A percentile compares a stretch with the other conserved stretches of the same genome.
These are phyloP conservation scores for Phytophthora idaei DNA, from an alignment of 352 stramenopile genomes.

Conservation along the genomic window DNA sequence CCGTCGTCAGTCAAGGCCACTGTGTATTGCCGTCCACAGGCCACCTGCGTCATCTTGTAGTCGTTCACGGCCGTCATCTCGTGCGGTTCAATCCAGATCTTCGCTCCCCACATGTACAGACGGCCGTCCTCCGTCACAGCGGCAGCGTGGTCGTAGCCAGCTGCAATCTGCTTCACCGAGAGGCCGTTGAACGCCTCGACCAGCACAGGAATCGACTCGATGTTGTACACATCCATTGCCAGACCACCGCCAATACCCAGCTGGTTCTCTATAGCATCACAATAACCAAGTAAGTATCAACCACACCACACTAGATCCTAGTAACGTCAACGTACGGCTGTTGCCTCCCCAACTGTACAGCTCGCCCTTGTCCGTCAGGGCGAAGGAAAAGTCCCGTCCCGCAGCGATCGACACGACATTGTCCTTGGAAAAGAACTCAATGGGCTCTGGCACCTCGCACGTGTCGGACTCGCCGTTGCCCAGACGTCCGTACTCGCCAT, in stretches of 20 bases:
- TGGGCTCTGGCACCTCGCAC: conserved; percentile 80
- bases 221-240: conserved; percentile 94
- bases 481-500: conserved; percentile 91
- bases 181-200: conserved; percentile 76
- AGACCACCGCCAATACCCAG: conserved; percentile 89
- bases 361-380: conserved; percentile 81
- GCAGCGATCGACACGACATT: conserved; percentile 73
- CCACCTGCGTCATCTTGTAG: conserved; percentile 81
- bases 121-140: conserved; percentile 78
- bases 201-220: conserved; percentile 91
- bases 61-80: conserved; percentile 82
- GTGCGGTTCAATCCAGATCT: conserved; percentile 93
- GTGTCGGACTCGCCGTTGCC: conserved; percentile 89
- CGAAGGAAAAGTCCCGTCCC: conserved; percentile 91
- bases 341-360: conserved; percentile 94
- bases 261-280: conserved; percentile 73
- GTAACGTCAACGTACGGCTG: conserved; percentile 68
- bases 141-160: conserved; percentile 93
- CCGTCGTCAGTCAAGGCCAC: conserved; percentile 74
- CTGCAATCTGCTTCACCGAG: conserved; percentile 87
- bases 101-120: conserved; percentile 87
- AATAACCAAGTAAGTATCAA: conserved; percentile 7
- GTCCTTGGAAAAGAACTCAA: conserved; percentile 85
- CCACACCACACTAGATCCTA: too few relatives aligned
- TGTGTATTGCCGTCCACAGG: conserved; percentile 86